A percentile compares a stretch with the other conserved stretches of the same genome.
phyloP scores from a whole-genome alignment of 176 grass and related monocot species.

The Triticum timopheevii region DNA sequence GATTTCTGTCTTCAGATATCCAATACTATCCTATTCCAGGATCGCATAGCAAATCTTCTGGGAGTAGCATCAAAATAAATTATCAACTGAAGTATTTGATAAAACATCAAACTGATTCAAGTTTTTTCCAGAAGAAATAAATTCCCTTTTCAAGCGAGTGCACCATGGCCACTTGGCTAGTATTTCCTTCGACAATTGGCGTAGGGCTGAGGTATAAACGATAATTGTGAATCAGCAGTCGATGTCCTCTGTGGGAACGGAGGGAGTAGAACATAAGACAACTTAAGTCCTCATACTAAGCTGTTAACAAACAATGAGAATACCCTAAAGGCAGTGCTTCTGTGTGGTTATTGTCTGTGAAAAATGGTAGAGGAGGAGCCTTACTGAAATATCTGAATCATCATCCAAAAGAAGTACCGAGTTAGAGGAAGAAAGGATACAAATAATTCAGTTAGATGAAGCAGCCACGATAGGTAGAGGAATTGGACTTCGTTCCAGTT shows the following conservation, averaged over 20 bases:
- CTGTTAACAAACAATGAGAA: not conserved
- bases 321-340: not conserved
- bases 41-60: not conserved
- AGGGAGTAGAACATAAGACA: not conserved
- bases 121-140: not conserved
- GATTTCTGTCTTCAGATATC: not conserved
- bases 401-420: not conserved
- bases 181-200: not conserved
- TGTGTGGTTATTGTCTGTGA: not conserved
- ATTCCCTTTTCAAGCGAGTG: not conserved
- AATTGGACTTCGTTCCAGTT: not conserved
- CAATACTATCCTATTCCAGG: not conserved
- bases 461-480: not conserved
- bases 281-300: not conserved
- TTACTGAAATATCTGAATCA: not conserved
- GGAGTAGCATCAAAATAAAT: not conserved
- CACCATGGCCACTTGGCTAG: not conserved
- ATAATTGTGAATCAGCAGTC: not conserved
- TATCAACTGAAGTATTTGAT: not conserved
- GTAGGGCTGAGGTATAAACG: not conserved
- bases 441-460: not conserved
- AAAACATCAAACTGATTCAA: not conserved
- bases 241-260: not conserved
- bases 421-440: conserved; percentile 10
- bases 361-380: too few relatives aligned